phyloP scores from a whole-genome alignment of 495 filamentous ascomycete genomes.

The Letharia lupina region DNA sequence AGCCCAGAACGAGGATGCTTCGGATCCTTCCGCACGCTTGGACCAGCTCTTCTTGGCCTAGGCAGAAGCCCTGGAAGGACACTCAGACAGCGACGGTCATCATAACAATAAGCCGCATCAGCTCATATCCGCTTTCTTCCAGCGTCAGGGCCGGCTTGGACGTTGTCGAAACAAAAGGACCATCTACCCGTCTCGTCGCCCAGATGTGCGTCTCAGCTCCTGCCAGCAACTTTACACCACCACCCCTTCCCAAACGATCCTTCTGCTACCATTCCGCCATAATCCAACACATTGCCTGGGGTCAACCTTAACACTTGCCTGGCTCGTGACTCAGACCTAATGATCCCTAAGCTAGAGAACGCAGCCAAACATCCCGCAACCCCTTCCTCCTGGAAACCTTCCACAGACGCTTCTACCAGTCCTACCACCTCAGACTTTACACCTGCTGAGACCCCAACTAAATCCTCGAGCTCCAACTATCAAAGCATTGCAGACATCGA shows the following conservation, averaged over 20 bases:
- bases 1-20: too few relatives aligned
- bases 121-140: background rate
- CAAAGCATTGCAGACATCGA: slow-evolving; percentile 5
- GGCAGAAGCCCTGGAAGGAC: background rate
- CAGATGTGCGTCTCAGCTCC: background rate
- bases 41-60: background rate
- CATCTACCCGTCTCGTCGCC: background rate
- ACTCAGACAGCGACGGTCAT: too few relatives aligned
- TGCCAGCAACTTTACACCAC: background rate
- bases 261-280: background rate
- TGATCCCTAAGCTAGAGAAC: slow-evolving; percentile 3
- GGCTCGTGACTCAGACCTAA: slow-evolving; percentile 1
- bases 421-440: slow-evolving; percentile 20
- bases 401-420: slow-evolving; percentile 11
- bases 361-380: slow-evolving; percentile 1
- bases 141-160: background rate
- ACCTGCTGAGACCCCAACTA: slow-evolving; percentile 16
- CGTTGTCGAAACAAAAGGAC: background rate
- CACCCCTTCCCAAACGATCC: background rate
- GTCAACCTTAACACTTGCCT: background rate
- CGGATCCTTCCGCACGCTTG: background rate
- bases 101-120: background rate
- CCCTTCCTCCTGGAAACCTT: slow-evolving; percentile 4
- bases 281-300: background rate
- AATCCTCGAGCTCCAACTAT: slow-evolving; percentile 7